Base-by-base conservation (phyloP, 257 asterid species). In the Nicotiana attenuata region DNA sequence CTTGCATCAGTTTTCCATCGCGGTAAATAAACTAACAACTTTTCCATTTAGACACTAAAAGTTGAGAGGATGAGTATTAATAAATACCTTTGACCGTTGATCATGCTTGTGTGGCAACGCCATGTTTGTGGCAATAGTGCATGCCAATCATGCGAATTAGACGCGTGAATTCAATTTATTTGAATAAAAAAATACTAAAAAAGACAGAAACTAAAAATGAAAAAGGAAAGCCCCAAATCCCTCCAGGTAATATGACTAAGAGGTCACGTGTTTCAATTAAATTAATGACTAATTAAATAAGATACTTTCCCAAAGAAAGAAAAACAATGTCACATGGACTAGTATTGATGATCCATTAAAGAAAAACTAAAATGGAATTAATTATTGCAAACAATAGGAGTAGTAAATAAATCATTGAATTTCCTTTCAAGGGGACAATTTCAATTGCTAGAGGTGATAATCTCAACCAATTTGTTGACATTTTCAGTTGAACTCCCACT, bases 401-500 rank as follows among this genome's bases (percentile, higher is more conserved):
- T n/a, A n/a, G n/a, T n/a, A n/a, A 19, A 22, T 79, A 31, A 65
- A 26, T 7, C 31, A 45, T 52, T 22, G 29, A 19, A 16, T 4
- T 3, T 14, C 64, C 38, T 22, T 69, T 69, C 77, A 69, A 69
- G 33, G 31, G 57, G 57, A 38, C 2, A 68, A 33, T 38, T 41
- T 71, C 59, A 73, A 31, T 73, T 14, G 55, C 24, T 6, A 47
- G 61, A 73, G 13, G 56, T 83, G 57, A 93, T 86, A 3, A 92
- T 65, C n/a, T 35, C 63, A 10, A 78, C 52, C 81, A 88, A 83
- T 3, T 85, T 77, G 45, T 85, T 88, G 76, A 90, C 85, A 66
- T 90, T 82, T 11, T 26, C 22, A 7, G 87, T 81, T 2, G 95
- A 90, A 81, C 88, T 90, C 13, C 93, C 92, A 79, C 80, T 84